Conservation (phyloP, 2,329 filamentous ascomycete species). For the Pseudogymnoascus sp. region DNA sequence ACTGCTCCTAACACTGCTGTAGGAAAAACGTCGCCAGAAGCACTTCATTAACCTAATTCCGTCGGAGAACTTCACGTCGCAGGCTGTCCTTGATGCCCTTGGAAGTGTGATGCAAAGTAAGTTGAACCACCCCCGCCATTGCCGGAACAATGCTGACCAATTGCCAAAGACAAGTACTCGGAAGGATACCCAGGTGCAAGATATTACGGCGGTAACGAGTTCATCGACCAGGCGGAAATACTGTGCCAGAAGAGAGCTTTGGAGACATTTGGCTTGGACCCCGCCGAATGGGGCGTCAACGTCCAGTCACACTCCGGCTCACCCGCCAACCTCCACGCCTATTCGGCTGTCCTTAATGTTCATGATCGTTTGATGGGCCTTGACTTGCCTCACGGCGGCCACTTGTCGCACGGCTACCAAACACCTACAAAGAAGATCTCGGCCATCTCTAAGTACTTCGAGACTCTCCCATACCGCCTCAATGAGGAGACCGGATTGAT, state of each 20-base stretch:
- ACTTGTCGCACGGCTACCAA: conserved; percentile 72
- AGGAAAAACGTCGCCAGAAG: conserved; percentile 95
- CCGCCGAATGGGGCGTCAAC: conserved; percentile 92
- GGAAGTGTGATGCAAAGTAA: conserved; percentile 92
- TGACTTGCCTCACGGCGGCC: conserved; percentile 10
- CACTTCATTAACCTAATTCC: conserved; percentile 98
- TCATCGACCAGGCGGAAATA: conserved; percentile 83
- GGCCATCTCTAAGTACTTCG: conserved; percentile 98
- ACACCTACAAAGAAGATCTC: conserved; percentile 92
- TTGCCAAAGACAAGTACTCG: conserved; percentile 77
- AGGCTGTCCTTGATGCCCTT: conserved; percentile 82
- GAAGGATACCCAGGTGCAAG: conserved; percentile 94
- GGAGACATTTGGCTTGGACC: conserved; percentile 74
- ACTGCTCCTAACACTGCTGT: conserved; percentile 8
- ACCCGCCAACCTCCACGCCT: conserved; percentile 71
- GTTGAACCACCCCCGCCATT: conserved; percentile 23
- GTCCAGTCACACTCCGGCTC: conserved; percentile 60
- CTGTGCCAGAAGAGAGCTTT: conserved; percentile 86
- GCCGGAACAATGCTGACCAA: conserved; percentile 19
- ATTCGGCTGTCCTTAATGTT: conserved; percentile 83
- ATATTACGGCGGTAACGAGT: conserved; percentile 95
- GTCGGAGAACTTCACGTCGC: conserved; percentile 91
- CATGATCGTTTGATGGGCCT: conserved; percentile 90
- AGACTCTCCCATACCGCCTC: conserved; percentile 90
- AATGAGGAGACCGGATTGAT: conserved; percentile 87